A percentile compares a stretch with the other conserved stretches of the same genome.
phyloP scores from a whole-genome alignment of 2,329 filamentous ascomycete species.

The Neophaeococcomyces mojaviensis region DNA sequence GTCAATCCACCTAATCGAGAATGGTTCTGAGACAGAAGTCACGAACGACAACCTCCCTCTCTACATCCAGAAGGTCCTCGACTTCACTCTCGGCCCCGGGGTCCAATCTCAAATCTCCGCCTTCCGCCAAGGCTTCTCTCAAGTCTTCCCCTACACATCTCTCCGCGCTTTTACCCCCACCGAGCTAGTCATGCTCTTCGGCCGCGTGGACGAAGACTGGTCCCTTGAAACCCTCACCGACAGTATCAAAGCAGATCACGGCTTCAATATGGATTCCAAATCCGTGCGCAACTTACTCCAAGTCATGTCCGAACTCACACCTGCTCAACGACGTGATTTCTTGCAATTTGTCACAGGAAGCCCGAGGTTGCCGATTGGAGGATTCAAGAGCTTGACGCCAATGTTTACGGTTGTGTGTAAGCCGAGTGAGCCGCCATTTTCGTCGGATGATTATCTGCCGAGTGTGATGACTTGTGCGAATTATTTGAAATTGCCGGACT shows the following conservation, averaged over 20 bases:
- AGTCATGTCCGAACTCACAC: constrained; percentile 79
- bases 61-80: constrained; percentile 84
- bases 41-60: constrained; percentile 84
- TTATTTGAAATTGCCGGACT: constrained; percentile 95
- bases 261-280: constrained; percentile 96
- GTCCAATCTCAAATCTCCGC: constrained; percentile 84
- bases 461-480: constrained; percentile 99
- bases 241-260: constrained; percentile 96
- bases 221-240: constrained; percentile 95
- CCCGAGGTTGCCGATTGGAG: constrained; percentile 94
- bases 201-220: constrained; percentile 91
- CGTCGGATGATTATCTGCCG: constrained; percentile 94
- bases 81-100: constrained; percentile 82
- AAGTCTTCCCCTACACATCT: constrained; percentile 92
- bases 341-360: constrained; percentile 97
- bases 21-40: constrained; percentile 67
- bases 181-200: constrained; percentile 91
- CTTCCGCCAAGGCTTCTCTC: constrained; percentile 83
- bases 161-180: constrained; percentile 89
- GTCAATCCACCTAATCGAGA: constrained; percentile 69
- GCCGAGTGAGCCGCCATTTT: constrained; percentile 89
- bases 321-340: constrained; percentile 77
- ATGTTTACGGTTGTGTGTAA: constrained; percentile 99
- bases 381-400: constrained; percentile 91
- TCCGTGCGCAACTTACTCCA: constrained; percentile 90